Evolutionary conservation across 2,329 filamentous ascomycete genomes (phyloP).

Genomic region (Colletotrichum spinosum): DNA sequence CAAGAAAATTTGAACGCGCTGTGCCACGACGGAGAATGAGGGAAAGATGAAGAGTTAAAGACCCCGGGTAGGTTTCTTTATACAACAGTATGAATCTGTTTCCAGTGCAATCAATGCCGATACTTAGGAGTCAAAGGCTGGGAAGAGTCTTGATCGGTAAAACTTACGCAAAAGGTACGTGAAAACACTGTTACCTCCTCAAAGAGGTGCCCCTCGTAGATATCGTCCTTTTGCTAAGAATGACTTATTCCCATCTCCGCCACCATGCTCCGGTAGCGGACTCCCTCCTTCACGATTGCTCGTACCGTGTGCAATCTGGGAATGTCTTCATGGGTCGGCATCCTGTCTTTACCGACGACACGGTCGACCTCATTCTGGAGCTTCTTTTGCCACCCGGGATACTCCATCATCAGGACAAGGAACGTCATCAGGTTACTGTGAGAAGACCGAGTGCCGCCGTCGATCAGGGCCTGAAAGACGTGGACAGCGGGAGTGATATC

Average conservation of each 20-base stretch:
- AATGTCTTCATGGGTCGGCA: slow-evolving; percentile 50
- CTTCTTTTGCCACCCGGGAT: slow-evolving; percentile 47
- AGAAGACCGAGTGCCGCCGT: slow-evolving; percentile 50
- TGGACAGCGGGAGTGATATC: slow-evolving; percentile 3
- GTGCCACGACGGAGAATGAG: no score
- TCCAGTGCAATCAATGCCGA: no score
- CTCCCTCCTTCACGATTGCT: neutral
- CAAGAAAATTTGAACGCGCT: no score
- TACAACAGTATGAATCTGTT: slow-evolving; percentile 61
- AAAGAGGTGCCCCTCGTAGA: neutral
- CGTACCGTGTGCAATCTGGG: slow-evolving; percentile 19
- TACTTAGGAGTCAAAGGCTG: neutral
- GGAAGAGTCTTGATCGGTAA: neutral
- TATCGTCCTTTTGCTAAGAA: neutral
- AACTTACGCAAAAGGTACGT: neutral
- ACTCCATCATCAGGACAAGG: slow-evolving; percentile 42
- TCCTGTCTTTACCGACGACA: slow-evolving; percentile 46
- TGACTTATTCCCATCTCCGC: neutral
- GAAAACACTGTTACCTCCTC: neutral
- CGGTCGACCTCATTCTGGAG: slow-evolving; percentile 53
- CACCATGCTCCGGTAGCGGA: neutral
- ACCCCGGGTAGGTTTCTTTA: slow-evolving; percentile 47
- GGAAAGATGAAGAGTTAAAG: no score
- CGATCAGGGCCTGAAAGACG: slow-evolving; percentile 46
- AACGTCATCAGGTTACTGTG: slow-evolving; percentile 43